Percentiles rank a stretch among this genome's conserved stretches.
Evolutionary conservation across 768 basidiomycete species (phyloP).

Genomic region (Pleurotus salmoneostramineus): DNA sequence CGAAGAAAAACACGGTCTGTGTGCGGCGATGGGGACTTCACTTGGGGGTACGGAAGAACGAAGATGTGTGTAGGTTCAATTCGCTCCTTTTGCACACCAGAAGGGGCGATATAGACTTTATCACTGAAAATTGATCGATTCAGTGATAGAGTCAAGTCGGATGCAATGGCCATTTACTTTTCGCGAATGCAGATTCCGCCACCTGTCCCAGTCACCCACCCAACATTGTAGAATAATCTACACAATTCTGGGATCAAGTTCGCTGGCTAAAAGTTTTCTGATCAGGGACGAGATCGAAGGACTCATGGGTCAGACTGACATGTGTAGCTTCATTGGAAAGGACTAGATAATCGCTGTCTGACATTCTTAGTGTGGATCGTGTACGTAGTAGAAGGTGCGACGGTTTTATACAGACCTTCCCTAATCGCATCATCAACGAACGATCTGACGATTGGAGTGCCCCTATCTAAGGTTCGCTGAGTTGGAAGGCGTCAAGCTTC

Average conservation of each 20-base stretch:
- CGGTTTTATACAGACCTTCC: too few species aligned
- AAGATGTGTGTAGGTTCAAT: slow-evolving; percentile 84
- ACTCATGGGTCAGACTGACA: too few species aligned
- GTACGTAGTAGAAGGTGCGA: too few species aligned
- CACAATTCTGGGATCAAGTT: slow-evolving; percentile 88
- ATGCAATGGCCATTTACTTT: slow-evolving; percentile 32
- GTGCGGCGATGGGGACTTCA: slow-evolving; percentile 47
- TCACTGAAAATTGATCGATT: slow-evolving; percentile 47
- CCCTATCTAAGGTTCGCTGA: too few species aligned
- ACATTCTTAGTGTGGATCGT: too few species aligned
- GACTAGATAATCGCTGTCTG: too few species aligned
- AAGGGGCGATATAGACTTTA: slow-evolving; percentile 83
- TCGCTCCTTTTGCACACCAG: slow-evolving; percentile 88
- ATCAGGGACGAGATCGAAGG: too few species aligned
- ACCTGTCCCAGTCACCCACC: slow-evolving; percentile 92
- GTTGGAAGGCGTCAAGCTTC: too few species aligned
- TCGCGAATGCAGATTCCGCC: slow-evolving; percentile 74
- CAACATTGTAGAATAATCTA: slow-evolving; percentile 78
- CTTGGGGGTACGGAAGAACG: slow-evolving; percentile 76
- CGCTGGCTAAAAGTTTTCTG: slow-evolving; percentile 56
- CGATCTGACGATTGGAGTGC: too few species aligned
- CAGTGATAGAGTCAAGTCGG: background rate
- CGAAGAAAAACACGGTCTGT: slow-evolving; percentile 76
- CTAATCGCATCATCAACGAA: too few species aligned
- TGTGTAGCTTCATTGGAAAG: too few species aligned